These are phyloP conservation scores for Triticum dicoccoides DNA, from an alignment of 176 grass and related monocot genomes.

Conservation along the genomic window DNA sequence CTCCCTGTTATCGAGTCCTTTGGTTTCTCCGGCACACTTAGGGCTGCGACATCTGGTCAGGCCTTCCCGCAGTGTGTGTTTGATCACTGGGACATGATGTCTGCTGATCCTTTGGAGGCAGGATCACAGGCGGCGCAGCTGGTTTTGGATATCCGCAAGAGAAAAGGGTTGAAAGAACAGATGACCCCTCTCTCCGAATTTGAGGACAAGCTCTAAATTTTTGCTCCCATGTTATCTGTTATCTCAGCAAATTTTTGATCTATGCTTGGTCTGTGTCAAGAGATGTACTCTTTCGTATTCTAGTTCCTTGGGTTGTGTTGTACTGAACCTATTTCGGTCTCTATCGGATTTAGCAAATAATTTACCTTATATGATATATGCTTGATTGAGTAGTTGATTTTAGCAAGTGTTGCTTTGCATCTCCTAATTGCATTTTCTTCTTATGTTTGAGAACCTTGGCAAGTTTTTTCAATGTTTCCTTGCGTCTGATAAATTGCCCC, in stretches of 20 bases:
- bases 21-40: constrained; percentile 40
- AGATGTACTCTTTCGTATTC: not conserved
- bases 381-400: not conserved
- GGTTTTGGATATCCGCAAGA: constrained; percentile 55
- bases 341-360: constrained; percentile 1
- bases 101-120: constrained; percentile 56
- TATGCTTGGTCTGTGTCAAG: not conserved
- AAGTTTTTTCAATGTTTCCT: too few species aligned
- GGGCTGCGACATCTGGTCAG: constrained; percentile 65
- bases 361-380: not conserved
- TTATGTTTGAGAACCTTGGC: not conserved
- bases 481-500: too few species aligned
- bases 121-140: constrained; percentile 41
- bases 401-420: not conserved
- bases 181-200: constrained; percentile 73
- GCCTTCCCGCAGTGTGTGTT: constrained; percentile 63
- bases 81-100: constrained; percentile 80
- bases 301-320: not conserved
- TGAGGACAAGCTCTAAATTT: constrained; percentile 59
- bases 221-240: not conserved
- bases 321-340: not conserved
- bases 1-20: constrained; percentile 65
- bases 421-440: not conserved
- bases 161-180: constrained; percentile 68
- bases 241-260: not conserved